Conservation (phyloP, 2,329 filamentous ascomycete species). For the Fusarium nelsonii region DNA sequence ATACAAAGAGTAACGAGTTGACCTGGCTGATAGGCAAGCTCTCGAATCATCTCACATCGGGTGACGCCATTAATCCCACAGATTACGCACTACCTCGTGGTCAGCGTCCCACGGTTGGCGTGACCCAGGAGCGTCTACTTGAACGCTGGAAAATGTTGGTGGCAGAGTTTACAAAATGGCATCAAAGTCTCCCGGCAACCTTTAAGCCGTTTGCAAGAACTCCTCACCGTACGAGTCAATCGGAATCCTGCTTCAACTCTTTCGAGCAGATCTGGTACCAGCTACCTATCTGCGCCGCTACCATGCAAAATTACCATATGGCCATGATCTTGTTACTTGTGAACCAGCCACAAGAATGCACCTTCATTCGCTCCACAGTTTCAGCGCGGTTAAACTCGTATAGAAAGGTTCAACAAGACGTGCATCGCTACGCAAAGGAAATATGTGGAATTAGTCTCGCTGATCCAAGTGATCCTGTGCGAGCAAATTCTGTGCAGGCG, state of each 20-base stretch:
- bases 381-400: conserved; percentile 40
- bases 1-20: conserved; percentile 72
- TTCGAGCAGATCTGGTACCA: conserved; percentile 73
- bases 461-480: conserved; percentile 31
- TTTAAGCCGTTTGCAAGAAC: conserved; percentile 36
- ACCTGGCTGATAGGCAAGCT: conserved; percentile 76
- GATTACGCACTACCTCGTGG: conserved; percentile 47
- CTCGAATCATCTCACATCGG: conserved; percentile 72
- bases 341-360: conserved; percentile 55
- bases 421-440: conserved; percentile 34
- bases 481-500: conserved; percentile 41
- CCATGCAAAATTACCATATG: conserved; percentile 76
- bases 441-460: conserved; percentile 43
- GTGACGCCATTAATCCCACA: conserved; percentile 59
- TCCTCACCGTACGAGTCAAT: neutral
- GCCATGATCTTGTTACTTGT: conserved; percentile 71
- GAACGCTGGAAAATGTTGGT: conserved; percentile 38
- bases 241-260: neutral
- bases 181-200: conserved; percentile 29
- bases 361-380: conserved; percentile 42
- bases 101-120: conserved; percentile 32
- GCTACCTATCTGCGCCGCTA: conserved; percentile 72
- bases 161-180: conserved; percentile 37
- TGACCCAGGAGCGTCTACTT: conserved; percentile 38
- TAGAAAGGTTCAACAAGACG: conserved; percentile 31